Evolutionary conservation across 345 rosid species (phyloP), one percentile per base, ranked within the genome.

Genomic region (Fremontodendron californicum): DNA sequence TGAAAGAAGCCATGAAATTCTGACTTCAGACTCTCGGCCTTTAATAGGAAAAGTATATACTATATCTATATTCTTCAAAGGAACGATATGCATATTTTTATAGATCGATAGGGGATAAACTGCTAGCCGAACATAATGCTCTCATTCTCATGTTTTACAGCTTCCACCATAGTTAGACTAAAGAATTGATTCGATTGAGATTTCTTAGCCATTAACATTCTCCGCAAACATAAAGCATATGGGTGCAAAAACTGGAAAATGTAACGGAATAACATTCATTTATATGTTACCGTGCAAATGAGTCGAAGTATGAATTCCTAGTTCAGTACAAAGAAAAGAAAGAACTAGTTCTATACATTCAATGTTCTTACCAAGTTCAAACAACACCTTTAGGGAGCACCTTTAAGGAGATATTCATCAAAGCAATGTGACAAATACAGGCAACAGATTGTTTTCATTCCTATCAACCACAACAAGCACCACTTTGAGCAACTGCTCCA

Each of bases 401-500:
- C n/a, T n/a, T n/a, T n/a, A n/a, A n/a, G n/a, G 37, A 29, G 78
- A 69, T 72, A 75, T 75, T 68, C 77, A 66, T 61, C 72, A 39
- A 23, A 42, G 18, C 63, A 25, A 67, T 71, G 72, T 48, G 48
- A 65, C 46, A 48, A 42, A 80, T 73, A 68, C 76, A 78, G 39
- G 51, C 29, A 40, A 25, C 5, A 54, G 18, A 51, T 0, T 65
- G 49, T 65, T 9, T 15, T n/a, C 25, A 39, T 64, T 61, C 3
- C 19, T 61, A 29, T 61, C 29, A 94, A 72, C 87, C 73, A 81
- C 97, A 94, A 73, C 98, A 94, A 13, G 94, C 97, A 51, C 94
- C 87, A 43, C 87, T 84, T 81, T 94, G 97, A 9, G 94, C 45
- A 60, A 94, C 86, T 1, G 94, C 68, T 77, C 98, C 97, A 74